A percentile compares a stretch with the other conserved stretches of the same genome.
phyloP scores from a whole-genome alignment of 2,329 filamentous ascomycete genomes.

The Calonectria pauciramosa region DNA sequence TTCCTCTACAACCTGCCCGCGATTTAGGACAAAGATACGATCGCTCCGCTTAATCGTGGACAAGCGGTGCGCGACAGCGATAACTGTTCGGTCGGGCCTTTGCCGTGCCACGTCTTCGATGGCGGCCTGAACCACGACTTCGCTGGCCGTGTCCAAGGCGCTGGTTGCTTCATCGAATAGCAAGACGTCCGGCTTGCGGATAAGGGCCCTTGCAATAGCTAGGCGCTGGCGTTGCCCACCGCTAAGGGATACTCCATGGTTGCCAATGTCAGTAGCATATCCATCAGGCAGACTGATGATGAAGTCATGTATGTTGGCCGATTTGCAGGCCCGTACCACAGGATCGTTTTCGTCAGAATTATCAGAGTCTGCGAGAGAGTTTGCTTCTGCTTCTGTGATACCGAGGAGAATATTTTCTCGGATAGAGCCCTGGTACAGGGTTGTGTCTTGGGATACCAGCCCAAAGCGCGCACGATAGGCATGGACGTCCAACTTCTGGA shows the following conservation, averaged over 20 bases:
- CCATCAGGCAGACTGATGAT: constrained; percentile 64
- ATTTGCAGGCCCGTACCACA: constrained; percentile 22
- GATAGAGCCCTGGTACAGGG: constrained; percentile 54
- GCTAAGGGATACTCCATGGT: constrained; percentile 68
- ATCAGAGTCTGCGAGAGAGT: constrained; percentile 39
- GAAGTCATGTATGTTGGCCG: constrained; percentile 67
- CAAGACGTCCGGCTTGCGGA: constrained; percentile 56
- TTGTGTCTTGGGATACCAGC: background rate
- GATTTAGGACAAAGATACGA: background rate
- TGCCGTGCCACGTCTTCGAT: background rate
- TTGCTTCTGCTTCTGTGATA: constrained; percentile 49
- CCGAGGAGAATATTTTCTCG: constrained; percentile 61
- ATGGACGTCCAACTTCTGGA: background rate
- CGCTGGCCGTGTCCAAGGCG: background rate
- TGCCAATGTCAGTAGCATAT: constrained; percentile 60
- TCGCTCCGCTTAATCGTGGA: background rate
- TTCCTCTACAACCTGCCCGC: background rate
- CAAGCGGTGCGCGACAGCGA: background rate
- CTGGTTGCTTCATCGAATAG: constrained; percentile 5
- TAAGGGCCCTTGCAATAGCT: constrained; percentile 65
- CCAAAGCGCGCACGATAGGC: background rate
- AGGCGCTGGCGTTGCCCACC: constrained; percentile 69
- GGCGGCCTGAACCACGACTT: background rate
- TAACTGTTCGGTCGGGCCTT: background rate
- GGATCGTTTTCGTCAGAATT: too few relatives aligned